A percentile compares a stretch with the other conserved stretches of the same genome.
Evolutionary conservation across 2,329 filamentous ascomycete species (phyloP).

Genomic region (Epichloe uncinata): DNA sequence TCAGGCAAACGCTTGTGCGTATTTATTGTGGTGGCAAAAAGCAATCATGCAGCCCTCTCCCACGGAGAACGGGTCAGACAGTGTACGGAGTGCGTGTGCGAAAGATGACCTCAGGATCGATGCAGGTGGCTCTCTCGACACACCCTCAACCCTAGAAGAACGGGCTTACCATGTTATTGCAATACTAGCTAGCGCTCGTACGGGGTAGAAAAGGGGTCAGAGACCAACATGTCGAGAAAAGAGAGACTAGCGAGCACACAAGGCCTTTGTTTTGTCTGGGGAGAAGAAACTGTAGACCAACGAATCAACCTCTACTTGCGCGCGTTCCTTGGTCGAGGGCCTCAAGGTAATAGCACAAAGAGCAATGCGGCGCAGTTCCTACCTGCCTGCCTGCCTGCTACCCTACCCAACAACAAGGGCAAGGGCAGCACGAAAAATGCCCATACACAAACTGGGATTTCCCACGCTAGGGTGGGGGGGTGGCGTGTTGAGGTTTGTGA

Average conservation of each 20-base stretch:
- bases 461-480: not conserved
- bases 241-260: not conserved
- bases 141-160: slow-evolving; percentile 4
- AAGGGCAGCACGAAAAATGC: not conserved
- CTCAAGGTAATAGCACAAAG: too few relatives aligned
- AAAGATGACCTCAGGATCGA: not conserved
- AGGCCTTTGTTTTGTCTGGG: slow-evolving; percentile 3
- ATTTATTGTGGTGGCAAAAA: not conserved
- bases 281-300: slow-evolving; percentile 2
- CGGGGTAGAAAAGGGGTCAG: slow-evolving; percentile 1
- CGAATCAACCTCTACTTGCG: not conserved
- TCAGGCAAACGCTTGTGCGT: too few relatives aligned
- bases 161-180: not conserved
- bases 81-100: not conserved
- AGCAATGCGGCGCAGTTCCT: too few relatives aligned
- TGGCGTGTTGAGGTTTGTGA: slow-evolving; percentile 5
- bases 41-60: not conserved
- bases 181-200: not conserved
- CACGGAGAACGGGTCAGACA: not conserved
- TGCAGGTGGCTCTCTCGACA: not conserved
- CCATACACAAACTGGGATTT: not conserved
- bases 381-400: too few relatives aligned
- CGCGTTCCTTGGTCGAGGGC: too few relatives aligned
- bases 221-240: not conserved
- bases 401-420: not conserved